phyloP scores from a whole-genome alignment of 441 rosid genomes.

The Populus tomentosa region DNA sequence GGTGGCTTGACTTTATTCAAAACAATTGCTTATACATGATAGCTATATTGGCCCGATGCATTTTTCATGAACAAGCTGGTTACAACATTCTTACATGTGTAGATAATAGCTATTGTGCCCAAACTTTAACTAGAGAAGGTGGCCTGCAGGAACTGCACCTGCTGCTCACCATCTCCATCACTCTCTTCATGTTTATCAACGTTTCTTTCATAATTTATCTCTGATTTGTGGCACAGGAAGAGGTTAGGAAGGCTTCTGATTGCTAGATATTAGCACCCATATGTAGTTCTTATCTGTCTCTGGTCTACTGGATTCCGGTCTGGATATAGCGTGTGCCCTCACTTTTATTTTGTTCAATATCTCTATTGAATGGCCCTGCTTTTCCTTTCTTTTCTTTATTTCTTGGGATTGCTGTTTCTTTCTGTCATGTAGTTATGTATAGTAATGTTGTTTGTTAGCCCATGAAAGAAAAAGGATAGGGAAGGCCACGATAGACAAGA shows the following conservation, averaged over 20 bases:
- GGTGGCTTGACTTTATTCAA: no score
- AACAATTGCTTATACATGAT: no score
- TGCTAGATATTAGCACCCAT: background rate
- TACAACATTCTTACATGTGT: background rate
- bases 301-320: background rate
- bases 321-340: background rate
- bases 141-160: background rate
- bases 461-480: background rate
- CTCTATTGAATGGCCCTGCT: background rate
- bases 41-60: background rate
- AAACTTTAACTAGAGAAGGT: background rate
- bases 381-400: background rate
- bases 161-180: background rate
- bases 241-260: background rate
- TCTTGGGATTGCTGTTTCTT: background rate
- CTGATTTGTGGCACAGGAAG: background rate
- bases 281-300: background rate
- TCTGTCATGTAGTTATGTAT: background rate
- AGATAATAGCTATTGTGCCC: background rate
- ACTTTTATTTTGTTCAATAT: background rate
- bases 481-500: background rate
- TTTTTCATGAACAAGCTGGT: background rate
- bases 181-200: background rate
- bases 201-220: background rate
- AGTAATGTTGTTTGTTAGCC: background rate